Evolutionary conservation across 495 filamentous ascomycete species (phyloP).

Genomic region (Penicillium verhagenii): DNA sequence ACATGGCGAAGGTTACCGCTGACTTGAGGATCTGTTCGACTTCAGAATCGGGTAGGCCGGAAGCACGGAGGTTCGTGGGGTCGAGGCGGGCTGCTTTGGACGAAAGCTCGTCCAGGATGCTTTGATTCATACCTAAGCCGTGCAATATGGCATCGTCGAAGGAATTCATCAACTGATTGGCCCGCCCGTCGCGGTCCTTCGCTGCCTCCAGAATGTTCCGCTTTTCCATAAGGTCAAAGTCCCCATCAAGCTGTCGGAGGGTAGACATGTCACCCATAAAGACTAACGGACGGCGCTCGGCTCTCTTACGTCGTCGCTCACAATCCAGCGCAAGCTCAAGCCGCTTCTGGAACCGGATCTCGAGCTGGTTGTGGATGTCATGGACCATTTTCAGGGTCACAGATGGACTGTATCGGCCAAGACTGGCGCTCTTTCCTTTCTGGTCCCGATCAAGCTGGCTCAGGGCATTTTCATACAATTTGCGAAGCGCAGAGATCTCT

Average conservation of each 20-base stretch:
- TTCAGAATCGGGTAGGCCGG: slow-evolving; percentile 38
- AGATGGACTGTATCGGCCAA: slow-evolving; percentile 38
- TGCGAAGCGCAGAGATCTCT: slow-evolving; percentile 52
- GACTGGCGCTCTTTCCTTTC: slow-evolving; percentile 30
- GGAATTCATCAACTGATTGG: slow-evolving; percentile 53
- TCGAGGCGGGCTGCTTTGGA: slow-evolving; percentile 40
- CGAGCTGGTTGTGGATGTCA: slow-evolving; percentile 45
- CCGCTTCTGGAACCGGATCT: slow-evolving; percentile 50
- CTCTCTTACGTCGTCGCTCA: slow-evolving; percentile 52
- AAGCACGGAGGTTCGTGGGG: slow-evolving; percentile 28
- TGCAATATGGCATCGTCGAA: slow-evolving; percentile 54
- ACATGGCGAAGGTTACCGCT: slow-evolving; percentile 37
- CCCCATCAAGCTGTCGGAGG: slow-evolving; percentile 49
- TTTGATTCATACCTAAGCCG: slow-evolving; percentile 52
- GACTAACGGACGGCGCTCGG: slow-evolving; percentile 50
- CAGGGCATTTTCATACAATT: slow-evolving; percentile 48
- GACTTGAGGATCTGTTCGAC: slow-evolving; percentile 48
- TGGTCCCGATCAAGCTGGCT: slow-evolving; percentile 44
- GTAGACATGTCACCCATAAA: slow-evolving; percentile 49
- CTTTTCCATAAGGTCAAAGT: slow-evolving; percentile 54
- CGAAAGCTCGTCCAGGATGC: slow-evolving; percentile 49
- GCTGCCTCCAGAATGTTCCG: slow-evolving; percentile 51
- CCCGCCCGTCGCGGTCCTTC: slow-evolving; percentile 48
- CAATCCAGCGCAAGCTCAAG: slow-evolving; percentile 52
- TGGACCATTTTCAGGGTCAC: slow-evolving; percentile 49